These are phyloP conservation scores for Trichomonas tenax DNA, from an alignment of 208 protist species.

Conservation along the genomic window DNA sequence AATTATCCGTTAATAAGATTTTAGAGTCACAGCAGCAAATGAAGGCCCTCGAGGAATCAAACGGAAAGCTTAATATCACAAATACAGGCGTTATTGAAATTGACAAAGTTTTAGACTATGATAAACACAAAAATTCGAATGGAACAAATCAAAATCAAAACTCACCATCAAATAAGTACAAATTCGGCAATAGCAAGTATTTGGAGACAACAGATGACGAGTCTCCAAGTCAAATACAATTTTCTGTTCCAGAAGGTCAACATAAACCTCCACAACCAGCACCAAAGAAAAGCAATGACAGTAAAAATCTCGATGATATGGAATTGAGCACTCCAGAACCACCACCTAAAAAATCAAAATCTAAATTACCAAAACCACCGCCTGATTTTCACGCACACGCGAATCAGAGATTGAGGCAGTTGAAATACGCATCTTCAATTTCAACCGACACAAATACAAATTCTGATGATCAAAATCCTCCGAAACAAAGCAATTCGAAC, in stretches of 20 bases:
- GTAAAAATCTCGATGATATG: neutral
- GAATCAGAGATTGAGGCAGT: neutral
- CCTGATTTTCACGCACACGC: neutral
- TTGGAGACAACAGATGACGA: neutral
- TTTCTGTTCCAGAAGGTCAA: neutral
- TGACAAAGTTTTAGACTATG: neutral
- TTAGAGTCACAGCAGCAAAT: neutral
- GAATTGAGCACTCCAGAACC: neutral
- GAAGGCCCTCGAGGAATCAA: neutral
- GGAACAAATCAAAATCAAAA: neutral
- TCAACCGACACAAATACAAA: neutral
- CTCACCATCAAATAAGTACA: neutral
- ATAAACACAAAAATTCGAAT: neutral
- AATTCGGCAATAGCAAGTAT: neutral
- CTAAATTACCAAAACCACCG: neutral
- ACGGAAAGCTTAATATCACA: neutral
- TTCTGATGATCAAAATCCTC: neutral
- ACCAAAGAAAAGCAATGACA: neutral
- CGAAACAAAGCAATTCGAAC: neutral
- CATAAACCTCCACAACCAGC: neutral
- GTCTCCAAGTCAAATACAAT: neutral
- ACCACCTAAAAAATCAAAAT: neutral
- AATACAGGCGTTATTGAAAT: neutral
- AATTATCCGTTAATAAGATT: neutral
- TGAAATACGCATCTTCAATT: neutral